Conservation (phyloP, 1,284 basidiomycete species). For the Ceratobasidium sp. region DNA sequence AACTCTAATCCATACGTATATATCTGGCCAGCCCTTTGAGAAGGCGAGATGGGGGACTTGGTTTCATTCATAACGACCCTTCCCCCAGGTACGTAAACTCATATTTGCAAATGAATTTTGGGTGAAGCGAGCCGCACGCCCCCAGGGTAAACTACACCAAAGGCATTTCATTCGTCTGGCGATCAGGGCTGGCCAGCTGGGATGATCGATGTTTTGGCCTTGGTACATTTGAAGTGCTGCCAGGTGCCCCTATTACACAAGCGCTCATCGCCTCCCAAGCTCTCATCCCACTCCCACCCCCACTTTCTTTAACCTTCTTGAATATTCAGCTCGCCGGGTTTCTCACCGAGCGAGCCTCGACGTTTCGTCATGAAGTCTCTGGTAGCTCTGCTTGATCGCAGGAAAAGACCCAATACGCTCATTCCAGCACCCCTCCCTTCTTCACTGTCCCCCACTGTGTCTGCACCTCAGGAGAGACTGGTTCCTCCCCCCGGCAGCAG, state of each 20-base stretch:
- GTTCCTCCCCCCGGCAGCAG: neutral
- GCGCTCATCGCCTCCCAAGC: neutral
- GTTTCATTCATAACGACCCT: neutral
- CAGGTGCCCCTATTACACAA: constrained; percentile 42
- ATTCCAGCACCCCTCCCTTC: constrained; percentile 20
- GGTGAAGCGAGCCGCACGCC: neutral
- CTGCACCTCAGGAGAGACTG: neutral
- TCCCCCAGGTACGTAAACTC: neutral
- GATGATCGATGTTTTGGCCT: neutral
- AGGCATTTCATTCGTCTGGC: constrained; percentile 20
- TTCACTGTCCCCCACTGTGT: neutral
- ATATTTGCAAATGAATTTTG: neutral
- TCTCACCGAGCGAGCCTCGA: constrained; percentile 35
- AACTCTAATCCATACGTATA: neutral
- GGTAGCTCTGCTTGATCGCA: constrained; percentile 37
- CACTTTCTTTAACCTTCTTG: constrained; percentile 11
- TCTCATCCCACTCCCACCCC: neutral
- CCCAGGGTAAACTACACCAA: neutral
- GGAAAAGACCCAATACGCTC: constrained; percentile 37
- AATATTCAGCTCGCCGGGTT: constrained; percentile 5
- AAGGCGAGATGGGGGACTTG: too few relatives aligned
- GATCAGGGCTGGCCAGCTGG: neutral
- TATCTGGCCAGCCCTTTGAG: neutral
- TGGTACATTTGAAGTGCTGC: neutral
- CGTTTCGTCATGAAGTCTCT: constrained; percentile 39